A percentile compares a stretch with the other conserved stretches of the same genome.
Evolutionary conservation across 371 early-diverging fungal genomes (phyloP).

Genomic region (Saksenaea vasiformis): DNA sequence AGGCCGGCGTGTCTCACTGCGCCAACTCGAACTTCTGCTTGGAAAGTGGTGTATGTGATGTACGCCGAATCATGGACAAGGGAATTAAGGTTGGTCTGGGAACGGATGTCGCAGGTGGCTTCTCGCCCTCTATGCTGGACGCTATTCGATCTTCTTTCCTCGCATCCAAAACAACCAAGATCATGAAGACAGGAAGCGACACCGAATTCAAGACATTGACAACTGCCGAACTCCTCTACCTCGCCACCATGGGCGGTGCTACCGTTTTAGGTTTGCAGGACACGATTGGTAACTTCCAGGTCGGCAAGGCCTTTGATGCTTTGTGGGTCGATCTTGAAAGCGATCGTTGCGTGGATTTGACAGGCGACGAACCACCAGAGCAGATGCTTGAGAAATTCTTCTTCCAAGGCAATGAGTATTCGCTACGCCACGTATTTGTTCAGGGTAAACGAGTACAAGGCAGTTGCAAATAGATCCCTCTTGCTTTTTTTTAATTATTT

Average conservation of each 20-base stretch:
- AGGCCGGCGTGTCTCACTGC: conserved; percentile 87
- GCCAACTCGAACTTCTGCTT: conserved; percentile 89
- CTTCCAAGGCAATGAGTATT: conserved; percentile 65
- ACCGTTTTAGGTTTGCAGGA: conserved; percentile 70
- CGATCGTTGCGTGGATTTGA: conserved; percentile 50
- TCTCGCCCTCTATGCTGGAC: conserved; percentile 80
- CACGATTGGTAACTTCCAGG: conserved; percentile 77
- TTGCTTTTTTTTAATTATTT: neutral
- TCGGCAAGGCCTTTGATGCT: conserved; percentile 91
- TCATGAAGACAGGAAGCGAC: conserved; percentile 37
- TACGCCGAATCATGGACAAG: conserved; percentile 68
- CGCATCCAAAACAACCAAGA: conserved; percentile 60
- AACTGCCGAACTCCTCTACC: conserved; percentile 72
- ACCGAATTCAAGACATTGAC: conserved; percentile 26
- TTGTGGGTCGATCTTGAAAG: conserved; percentile 68
- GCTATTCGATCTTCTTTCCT: conserved; percentile 79
- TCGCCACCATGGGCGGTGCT: conserved; percentile 93
- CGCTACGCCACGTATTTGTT: conserved; percentile 61
- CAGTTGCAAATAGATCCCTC: neutral
- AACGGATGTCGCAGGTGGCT: conserved; percentile 92
- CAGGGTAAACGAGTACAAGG: conserved; percentile 53
- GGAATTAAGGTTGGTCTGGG: conserved; percentile 89
- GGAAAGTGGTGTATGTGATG: conserved; percentile 80
- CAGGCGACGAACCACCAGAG: conserved; percentile 43
- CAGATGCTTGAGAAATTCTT: conserved; percentile 66